These are phyloP conservation scores for Physcomitrium patens DNA, from an alignment of 225 moss, liverwort and hornwort species.

Conservation along the genomic window DNA sequence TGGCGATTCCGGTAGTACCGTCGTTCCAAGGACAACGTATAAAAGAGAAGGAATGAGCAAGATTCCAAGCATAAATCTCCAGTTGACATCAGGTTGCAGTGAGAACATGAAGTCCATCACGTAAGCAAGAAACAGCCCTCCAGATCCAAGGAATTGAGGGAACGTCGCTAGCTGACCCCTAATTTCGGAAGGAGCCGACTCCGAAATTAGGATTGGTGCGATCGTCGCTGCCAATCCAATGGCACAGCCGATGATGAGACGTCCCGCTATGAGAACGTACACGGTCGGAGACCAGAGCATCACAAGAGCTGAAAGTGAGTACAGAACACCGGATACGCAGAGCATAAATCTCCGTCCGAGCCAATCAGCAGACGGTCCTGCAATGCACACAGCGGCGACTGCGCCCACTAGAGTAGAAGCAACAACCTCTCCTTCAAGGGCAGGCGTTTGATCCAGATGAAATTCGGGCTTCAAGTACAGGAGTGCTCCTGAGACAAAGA, in stretches of 20 bases:
- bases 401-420: conserved; percentile 90
- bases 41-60: conserved; percentile 59
- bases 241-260: conserved; percentile 57
- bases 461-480: conserved; percentile 88
- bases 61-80: conserved; percentile 88
- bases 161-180: conserved; percentile 96
- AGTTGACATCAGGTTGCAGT: conserved; percentile 66
- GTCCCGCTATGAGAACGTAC: conserved; percentile 79
- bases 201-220: conserved; percentile 90
- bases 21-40: conserved; percentile 60
- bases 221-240: conserved; percentile 94
- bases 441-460: conserved; percentile 78
- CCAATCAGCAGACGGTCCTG: conserved; percentile 93
- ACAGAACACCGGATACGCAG: conserved; percentile 65
- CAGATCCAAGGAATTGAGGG: conserved; percentile 87
- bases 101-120: conserved; percentile 89
- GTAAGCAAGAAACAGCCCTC: conserved; percentile 85
- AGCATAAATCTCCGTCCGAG: conserved; percentile 82
- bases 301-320: conserved; percentile 57
- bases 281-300: conserved; percentile 89
- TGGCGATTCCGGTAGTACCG: conserved; percentile 84
- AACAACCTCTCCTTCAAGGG: conserved; percentile 87
- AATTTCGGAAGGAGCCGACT: conserved; percentile 91
- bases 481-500: conserved; percentile 69
- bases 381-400: conserved; percentile 65